A percentile compares a stretch with the other conserved stretches of the same genome.
Evolutionary conservation across 768 basidiomycete genomes (phyloP).

Genomic region (Trametes elegans): DNA sequence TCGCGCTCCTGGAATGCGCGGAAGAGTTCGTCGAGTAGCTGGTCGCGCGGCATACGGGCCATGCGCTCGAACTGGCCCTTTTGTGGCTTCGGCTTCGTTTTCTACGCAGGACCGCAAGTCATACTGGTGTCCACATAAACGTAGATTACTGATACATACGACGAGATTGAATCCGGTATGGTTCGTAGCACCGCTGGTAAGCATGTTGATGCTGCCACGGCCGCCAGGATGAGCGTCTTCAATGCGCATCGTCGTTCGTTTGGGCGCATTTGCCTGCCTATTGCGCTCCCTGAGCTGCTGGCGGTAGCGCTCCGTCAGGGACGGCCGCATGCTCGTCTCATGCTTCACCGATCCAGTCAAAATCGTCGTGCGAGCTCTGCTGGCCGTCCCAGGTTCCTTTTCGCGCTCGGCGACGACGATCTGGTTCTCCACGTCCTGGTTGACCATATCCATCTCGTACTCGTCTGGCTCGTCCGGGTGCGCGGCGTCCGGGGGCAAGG

Average conservation of each 20-base stretch:
- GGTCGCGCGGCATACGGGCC: constrained; percentile 88
- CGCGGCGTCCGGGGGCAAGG: constrained; percentile 55
- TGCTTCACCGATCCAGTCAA: constrained; percentile 80
- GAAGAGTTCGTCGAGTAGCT: constrained; percentile 84
- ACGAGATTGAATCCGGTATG: constrained; percentile 66
- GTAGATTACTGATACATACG: constrained; percentile 40
- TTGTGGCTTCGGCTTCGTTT: constrained; percentile 61
- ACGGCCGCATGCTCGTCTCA: constrained; percentile 71
- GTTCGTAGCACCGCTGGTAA: constrained; percentile 71
- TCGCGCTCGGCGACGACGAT: constrained; percentile 82
- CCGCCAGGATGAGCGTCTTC: constrained; percentile 71
- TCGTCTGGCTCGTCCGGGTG: constrained; percentile 49
- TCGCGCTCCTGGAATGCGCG: constrained; percentile 70
- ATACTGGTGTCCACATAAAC: no score
- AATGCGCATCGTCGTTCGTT: constrained; percentile 67
- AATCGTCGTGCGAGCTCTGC: constrained; percentile 71
- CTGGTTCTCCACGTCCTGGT: constrained; percentile 81
- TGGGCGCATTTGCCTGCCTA: constrained; percentile 62
- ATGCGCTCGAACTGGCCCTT: constrained; percentile 83
- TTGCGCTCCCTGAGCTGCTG: constrained; percentile 71
- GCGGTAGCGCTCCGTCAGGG: constrained; percentile 65
- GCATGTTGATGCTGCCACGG: constrained; percentile 70
- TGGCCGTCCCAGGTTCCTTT: constrained; percentile 50
- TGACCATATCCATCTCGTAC: constrained; percentile 88
- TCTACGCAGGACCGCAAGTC: constrained; percentile 36